Conservation (phyloP, 139 green algal genomes). For the Ulvella scutata region DNA sequence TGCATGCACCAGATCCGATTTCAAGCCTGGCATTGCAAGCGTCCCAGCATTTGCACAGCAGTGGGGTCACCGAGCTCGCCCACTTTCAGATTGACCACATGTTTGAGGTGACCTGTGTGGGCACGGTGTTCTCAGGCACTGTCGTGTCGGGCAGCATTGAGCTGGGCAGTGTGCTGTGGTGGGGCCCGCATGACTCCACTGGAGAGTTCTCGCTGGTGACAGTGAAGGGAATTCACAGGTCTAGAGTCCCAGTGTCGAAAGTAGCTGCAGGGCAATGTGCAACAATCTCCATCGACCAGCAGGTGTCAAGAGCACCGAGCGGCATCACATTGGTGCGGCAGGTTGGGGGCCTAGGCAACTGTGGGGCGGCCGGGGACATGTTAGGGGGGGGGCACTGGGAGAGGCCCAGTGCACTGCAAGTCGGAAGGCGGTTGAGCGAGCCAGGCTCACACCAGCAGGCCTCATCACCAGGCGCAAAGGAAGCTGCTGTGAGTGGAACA, state of each 20-base stretch:
- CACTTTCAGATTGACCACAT: constrained; percentile 64
- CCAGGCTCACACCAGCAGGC: too few species aligned
- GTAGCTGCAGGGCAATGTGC: constrained; percentile 42
- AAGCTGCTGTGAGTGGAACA: too few species aligned
- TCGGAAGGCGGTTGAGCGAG: too few species aligned
- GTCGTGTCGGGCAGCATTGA: constrained; percentile 34
- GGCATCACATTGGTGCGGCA: too few species aligned
- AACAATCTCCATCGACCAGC: constrained; percentile 24
- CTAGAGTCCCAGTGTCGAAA: constrained; percentile 37
- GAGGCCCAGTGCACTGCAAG: too few species aligned
- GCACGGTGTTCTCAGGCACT: constrained; percentile 55
- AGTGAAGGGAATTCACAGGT: constrained; percentile 51
- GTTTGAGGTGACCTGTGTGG: constrained; percentile 57
- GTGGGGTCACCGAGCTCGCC: neutral
- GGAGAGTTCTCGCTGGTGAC: constrained; percentile 38
- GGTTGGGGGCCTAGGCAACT: too few species aligned
- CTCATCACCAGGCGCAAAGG: too few species aligned
- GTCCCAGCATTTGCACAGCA: neutral
- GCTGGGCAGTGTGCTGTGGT: constrained; percentile 41
- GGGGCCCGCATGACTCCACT: constrained; percentile 32
- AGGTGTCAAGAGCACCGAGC: too few species aligned
- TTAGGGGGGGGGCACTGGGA: too few species aligned
- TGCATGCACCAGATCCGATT: neutral
- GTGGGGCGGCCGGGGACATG: too few species aligned
- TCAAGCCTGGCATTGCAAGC: neutral